Percentiles rank a stretch among this genome's conserved stretches.
Conservation (phyloP, 2,329 filamentous ascomycete species). For the Teratosphaeria viscida region DNA sequence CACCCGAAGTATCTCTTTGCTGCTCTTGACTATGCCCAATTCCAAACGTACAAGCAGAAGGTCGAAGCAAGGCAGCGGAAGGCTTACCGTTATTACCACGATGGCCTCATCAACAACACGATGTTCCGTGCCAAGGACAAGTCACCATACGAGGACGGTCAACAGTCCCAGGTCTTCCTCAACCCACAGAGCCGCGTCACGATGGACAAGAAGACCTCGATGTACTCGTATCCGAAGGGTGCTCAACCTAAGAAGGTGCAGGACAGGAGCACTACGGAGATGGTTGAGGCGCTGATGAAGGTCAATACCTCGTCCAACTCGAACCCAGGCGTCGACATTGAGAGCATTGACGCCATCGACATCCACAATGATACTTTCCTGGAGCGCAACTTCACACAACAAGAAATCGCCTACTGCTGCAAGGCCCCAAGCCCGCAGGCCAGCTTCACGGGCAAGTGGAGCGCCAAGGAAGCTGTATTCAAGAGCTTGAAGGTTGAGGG, state of each 20-base stretch:
- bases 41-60: conserved; percentile 72
- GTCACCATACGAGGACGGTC: conserved; percentile 78
- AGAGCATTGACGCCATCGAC: conserved; percentile 78
- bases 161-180: conserved; percentile 79
- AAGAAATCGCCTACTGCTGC: conserved; percentile 78
- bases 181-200: conserved; percentile 85
- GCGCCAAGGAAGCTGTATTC: conserved; percentile 96
- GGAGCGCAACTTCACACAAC: conserved; percentile 81
- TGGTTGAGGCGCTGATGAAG: conserved; percentile 66
- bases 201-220: conserved; percentile 74
- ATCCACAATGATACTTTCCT: conserved; percentile 90
- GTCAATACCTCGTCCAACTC: conserved; percentile 48
- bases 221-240: conserved; percentile 61
- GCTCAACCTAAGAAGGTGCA: conserved; percentile 57
- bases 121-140: conserved; percentile 93
- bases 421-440: conserved; percentile 70
- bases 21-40: conserved; percentile 79
- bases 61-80: conserved; percentile 94
- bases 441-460: conserved; percentile 92
- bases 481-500: conserved; percentile 85
- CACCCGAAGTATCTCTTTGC: conserved; percentile 95
- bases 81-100: conserved; percentile 97
- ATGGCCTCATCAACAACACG: conserved; percentile 93
- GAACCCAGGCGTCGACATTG: conserved; percentile 88
- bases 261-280: conserved; percentile 59